phyloP scores from a whole-genome alignment of 2,329 filamentous ascomycete species.

The Rhinocladiella similis region DNA sequence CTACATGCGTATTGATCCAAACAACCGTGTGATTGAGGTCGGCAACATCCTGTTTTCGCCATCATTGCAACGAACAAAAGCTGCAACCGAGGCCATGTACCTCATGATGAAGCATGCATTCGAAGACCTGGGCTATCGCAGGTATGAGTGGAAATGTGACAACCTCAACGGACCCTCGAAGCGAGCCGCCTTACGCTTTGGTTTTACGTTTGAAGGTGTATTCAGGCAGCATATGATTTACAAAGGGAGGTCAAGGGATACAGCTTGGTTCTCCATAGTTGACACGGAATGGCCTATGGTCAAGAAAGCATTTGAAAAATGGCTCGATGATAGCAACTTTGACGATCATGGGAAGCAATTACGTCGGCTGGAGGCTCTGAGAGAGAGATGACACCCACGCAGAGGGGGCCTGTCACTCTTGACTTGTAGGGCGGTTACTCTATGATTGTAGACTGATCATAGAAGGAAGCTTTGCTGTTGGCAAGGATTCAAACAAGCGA shows the following conservation, averaged over 20 bases:
- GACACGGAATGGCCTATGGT: constrained; percentile 58
- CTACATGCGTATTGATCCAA: constrained; percentile 49
- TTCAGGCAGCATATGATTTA: constrained; percentile 64
- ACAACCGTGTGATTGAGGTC: constrained; percentile 57
- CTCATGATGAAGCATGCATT: constrained; percentile 57
- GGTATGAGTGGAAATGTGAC: constrained; percentile 68
- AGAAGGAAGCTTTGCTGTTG: too few relatives aligned
- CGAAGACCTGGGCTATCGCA: constrained; percentile 53
- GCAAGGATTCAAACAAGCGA: not conserved
- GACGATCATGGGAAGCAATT: constrained; percentile 55
- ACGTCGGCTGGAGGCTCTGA: constrained; percentile 43
- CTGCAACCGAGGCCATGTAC: constrained; percentile 60
- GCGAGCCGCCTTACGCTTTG: constrained; percentile 57
- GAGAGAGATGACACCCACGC: constrained; percentile 23
- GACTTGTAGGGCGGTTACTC: not conserved
- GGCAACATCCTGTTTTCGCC: constrained; percentile 56
- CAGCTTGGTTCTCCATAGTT: constrained; percentile 60
- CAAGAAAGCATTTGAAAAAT: constrained; percentile 51
- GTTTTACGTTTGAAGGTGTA: constrained; percentile 60
- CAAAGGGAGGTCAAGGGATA: constrained; percentile 59
- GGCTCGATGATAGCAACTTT: constrained; percentile 59
- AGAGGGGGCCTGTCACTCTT: constrained; percentile 13
- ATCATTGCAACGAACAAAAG: constrained; percentile 53
- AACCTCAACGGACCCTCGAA: constrained; percentile 55
- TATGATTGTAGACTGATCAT: not conserved